Conservation (phyloP, 257 asterid species). For the Buddleja alternifolia region DNA sequence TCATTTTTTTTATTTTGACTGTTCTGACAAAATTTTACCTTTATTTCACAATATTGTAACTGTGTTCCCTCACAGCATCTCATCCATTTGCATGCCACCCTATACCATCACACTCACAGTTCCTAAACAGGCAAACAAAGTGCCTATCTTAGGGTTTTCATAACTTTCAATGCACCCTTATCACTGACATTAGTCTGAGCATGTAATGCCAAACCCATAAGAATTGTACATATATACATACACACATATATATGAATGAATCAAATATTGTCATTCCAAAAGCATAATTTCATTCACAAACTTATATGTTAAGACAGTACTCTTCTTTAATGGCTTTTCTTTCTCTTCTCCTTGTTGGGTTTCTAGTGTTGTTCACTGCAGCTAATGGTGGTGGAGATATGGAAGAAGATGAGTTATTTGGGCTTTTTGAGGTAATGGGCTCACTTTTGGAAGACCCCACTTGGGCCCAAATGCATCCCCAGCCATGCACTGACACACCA, state of each 20-base stretch:
- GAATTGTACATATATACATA: neutral
- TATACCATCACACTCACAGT: slow-evolving; percentile 31
- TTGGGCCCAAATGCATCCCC: slow-evolving; percentile 60
- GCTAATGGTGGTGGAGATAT: slow-evolving; percentile 29
- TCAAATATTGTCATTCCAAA: neutral
- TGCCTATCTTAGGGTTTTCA: slow-evolving; percentile 31
- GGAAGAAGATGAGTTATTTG: slow-evolving; percentile 62
- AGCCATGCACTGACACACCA: slow-evolving; percentile 67
- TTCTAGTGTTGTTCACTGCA: slow-evolving; percentile 34
- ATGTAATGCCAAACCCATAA: slow-evolving; percentile 13
- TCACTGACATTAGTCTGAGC: slow-evolving; percentile 37
- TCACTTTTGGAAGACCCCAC: slow-evolving; percentile 64
- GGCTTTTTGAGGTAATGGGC: slow-evolving; percentile 65
- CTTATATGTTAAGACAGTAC: neutral
- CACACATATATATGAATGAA: neutral
- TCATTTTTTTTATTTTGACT: slow-evolving; percentile 29
- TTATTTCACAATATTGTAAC: slow-evolving; percentile 20
- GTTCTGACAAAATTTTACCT: slow-evolving; percentile 12
- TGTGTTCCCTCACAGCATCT: slow-evolving; percentile 20
- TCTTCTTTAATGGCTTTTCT: slow-evolving; percentile 36
- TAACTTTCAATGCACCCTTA: slow-evolving; percentile 43
- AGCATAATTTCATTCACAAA: neutral
- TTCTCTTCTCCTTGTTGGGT: slow-evolving; percentile 29
- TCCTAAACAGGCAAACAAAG: slow-evolving; percentile 30
- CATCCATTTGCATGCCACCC: slow-evolving; percentile 36